Evolutionary conservation across 73 alveolate genomes (phyloP).

Genomic region (Symbiodinium pilosum): DNA sequence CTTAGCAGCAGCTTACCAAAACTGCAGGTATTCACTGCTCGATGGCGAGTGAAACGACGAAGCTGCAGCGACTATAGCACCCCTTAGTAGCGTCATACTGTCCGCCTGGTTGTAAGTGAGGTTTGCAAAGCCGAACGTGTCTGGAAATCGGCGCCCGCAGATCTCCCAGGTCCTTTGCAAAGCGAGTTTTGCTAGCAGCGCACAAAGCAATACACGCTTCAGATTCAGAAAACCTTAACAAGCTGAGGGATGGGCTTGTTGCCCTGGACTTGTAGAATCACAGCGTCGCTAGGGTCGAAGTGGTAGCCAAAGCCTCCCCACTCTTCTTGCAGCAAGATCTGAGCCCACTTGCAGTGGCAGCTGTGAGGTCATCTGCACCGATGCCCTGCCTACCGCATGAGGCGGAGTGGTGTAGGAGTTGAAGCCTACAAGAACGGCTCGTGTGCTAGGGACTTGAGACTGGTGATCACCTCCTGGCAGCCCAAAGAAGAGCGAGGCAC

Average conservation of each 20-base stretch:
- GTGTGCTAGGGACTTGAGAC: too few relatives aligned
- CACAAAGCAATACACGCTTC: not conserved
- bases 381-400: conserved; percentile 26
- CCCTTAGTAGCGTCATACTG: too few relatives aligned
- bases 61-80: too few relatives aligned
- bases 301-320: conserved; percentile 66
- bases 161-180: conserved; percentile 80
- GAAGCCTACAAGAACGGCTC: conserved; percentile 2
- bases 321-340: not conserved
- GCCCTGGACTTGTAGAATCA: conserved; percentile 61
- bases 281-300: conserved; percentile 80
- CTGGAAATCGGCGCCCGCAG: conserved; percentile 48
- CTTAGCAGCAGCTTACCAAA: too few relatives aligned
- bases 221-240: not conserved
- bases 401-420: conserved; percentile 81
- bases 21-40: too few relatives aligned
- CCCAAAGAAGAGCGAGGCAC: conserved; percentile 53
- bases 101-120: conserved; percentile 93
- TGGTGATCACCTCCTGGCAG: conserved; percentile 52
- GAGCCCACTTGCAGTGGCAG: not conserved
- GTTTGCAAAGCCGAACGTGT: conserved; percentile 59
- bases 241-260: conserved; percentile 1
- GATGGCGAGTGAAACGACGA: too few relatives aligned
- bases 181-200: not conserved
- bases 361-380: not conserved